Percentiles rank a stretch among this genome's conserved stretches.
phyloP scores from a whole-genome alignment of 768 basidiomycete genomes.

The Lactifluus rugatus region DNA sequence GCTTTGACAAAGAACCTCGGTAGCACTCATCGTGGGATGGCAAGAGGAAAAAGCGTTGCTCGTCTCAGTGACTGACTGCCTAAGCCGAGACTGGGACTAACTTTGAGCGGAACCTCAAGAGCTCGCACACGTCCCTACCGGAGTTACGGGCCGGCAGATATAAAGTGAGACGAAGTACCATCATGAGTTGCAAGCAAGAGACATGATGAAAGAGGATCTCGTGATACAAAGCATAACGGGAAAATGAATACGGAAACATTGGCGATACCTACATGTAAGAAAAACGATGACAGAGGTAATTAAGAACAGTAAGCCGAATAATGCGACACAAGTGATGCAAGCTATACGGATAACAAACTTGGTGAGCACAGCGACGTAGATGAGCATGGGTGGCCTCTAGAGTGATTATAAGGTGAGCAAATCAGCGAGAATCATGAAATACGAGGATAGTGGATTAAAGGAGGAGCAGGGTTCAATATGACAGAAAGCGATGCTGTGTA shows the following conservation, averaged over 20 bases:
- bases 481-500: constrained; percentile 5
- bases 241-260: constrained; percentile 1
- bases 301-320: constrained; percentile 6
- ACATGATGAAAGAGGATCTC: background rate
- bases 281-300: constrained; percentile 5
- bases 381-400: constrained; percentile 11
- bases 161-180: background rate
- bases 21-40: constrained; percentile 29
- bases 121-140: background rate
- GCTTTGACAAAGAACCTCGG: constrained; percentile 53
- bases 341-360: constrained; percentile 16
- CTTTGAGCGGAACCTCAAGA: too few relatives aligned
- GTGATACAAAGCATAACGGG: constrained; percentile 10
- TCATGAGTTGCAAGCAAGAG: too few relatives aligned
- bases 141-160: constrained; percentile 3
- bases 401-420: background rate
- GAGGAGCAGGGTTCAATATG: constrained; percentile 6
- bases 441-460: constrained; percentile 8
- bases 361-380: constrained; percentile 16
- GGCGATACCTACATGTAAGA: constrained; percentile 13
- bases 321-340: constrained; percentile 17
- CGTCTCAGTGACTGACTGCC: too few relatives aligned
- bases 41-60: background rate
- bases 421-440: background rate
- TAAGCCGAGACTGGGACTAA: too few relatives aligned